A percentile compares a stretch with the other conserved stretches of the same genome.
These are phyloP conservation scores for Auxenochlorella protothecoides DNA, from an alignment of 139 green algal species.

Conservation along the genomic window DNA sequence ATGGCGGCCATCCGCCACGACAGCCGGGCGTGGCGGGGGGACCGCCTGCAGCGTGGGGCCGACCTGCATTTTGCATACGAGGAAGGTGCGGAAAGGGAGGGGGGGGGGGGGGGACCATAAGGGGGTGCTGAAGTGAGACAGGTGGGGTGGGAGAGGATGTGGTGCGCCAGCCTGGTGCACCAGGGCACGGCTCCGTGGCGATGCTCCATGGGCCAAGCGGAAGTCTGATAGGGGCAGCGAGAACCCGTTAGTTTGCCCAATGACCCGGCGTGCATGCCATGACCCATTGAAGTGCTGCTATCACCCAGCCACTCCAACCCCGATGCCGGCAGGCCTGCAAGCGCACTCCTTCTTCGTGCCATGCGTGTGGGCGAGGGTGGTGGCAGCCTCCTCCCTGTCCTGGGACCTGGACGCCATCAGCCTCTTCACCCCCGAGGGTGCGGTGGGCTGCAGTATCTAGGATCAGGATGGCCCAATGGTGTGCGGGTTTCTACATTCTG, in stretches of 20 bases:
- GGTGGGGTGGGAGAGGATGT: background rate
- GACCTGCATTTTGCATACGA: constrained; percentile 65
- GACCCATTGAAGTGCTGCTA: too few relatives aligned
- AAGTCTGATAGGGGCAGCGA: constrained; percentile 9
- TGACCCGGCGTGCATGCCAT: too few relatives aligned
- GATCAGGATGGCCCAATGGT: too few relatives aligned
- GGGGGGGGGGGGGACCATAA: background rate
- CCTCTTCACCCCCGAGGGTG: constrained; percentile 20
- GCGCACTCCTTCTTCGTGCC: constrained; percentile 57
- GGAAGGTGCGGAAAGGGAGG: constrained; percentile 22
- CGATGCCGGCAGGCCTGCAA: too few relatives aligned
- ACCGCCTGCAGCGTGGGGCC: constrained; percentile 33
- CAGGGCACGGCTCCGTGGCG: background rate
- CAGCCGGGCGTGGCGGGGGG: constrained; percentile 33
- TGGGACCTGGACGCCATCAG: constrained; percentile 21
- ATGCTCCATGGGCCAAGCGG: constrained; percentile 28
- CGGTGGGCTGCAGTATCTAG: too few relatives aligned
- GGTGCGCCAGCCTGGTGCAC: background rate
- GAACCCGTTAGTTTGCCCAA: too few relatives aligned
- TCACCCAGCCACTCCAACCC: too few relatives aligned
- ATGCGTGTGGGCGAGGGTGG: constrained; percentile 46
- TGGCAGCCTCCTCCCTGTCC: constrained; percentile 17
- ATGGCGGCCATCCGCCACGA: constrained; percentile 31
- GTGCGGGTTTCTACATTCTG: too few relatives aligned
- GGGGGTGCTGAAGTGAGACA: background rate